Conservation (phyloP, 352 stramenopile genomes). For the Pythium grandisporangium region DNA sequence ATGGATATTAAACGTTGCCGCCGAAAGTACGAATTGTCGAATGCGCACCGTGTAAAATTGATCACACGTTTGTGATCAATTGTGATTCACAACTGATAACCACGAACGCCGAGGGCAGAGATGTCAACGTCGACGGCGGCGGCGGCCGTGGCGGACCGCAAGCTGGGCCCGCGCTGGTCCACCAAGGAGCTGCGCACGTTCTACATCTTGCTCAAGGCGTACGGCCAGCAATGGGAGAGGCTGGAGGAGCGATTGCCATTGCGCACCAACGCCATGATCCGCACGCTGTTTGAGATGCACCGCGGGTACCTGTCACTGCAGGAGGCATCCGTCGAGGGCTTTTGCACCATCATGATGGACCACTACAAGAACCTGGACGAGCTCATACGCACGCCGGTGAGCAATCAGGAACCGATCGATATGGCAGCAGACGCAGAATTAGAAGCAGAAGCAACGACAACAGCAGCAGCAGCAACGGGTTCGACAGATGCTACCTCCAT, state of each 20-base stretch:
- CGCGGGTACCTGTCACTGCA: constrained; percentile 55
- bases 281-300: constrained; percentile 55
- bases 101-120: too few relatives aligned
- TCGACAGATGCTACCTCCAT: background rate
- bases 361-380: constrained; percentile 46
- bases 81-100: too few relatives aligned
- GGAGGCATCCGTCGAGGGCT: constrained; percentile 57
- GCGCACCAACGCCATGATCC: constrained; percentile 50
- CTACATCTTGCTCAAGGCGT: constrained; percentile 49
- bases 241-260: constrained; percentile 35
- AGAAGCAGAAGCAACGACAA: background rate
- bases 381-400: background rate
- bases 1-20: too few relatives aligned
- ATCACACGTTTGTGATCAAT: too few relatives aligned
- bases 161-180: constrained; percentile 44
- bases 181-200: constrained; percentile 56
- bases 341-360: constrained; percentile 61
- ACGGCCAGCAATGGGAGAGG: constrained; percentile 37
- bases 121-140: too few relatives aligned
- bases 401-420: background rate
- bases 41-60: too few relatives aligned
- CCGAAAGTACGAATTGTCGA: too few relatives aligned
- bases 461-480: too few relatives aligned
- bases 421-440: background rate
- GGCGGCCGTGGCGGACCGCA: constrained; percentile 7